Base-by-base conservation (phyloP, 2,329 filamentous ascomycete genomes). In the Talaromyces pinophilus region DNA sequence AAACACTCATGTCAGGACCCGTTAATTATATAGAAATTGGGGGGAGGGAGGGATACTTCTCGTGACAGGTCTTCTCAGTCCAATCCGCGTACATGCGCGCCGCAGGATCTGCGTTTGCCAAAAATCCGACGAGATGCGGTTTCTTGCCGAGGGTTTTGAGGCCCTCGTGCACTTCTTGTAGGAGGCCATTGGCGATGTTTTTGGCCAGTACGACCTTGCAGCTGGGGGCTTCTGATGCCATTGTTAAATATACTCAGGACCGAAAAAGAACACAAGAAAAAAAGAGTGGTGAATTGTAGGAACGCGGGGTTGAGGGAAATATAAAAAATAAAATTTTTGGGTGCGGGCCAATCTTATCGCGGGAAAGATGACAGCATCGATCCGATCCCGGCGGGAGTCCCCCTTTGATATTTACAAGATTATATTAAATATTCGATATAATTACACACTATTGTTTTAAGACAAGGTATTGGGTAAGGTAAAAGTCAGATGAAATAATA, bases 181-280 rank as follows among this genome's bases (percentile, higher is more conserved):
- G 85, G 62, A 97, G 85, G 64, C 85, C 85, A 82, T 93, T 95
- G 71, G 93, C 92, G 74, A 99, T 93, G 72, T 89, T 90, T 72
- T 91, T 90, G 67, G 94, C 92, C 72, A 96, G 87, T 74, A 98
- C 87, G 78, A 97, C 93, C 86, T 97, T 97, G 87, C 95, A 98
- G 75, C 38, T 44, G 8, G 57, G 57, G 1, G 57, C 8, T 60
- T 60, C 57, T 46, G 57, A 7, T 17, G 57, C 38, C 57, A 60
- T 60, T 60, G 35, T 19, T 33, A 6, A 19, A 30, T 46, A 60
- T 42, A 44, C n/a, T 33, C 4, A 25, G 4, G 25, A 25, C 3
- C 19, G 15, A 46, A 6, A 15, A 48, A 4, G 1, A 48, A 25
- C 25, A 25, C 59, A 55, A 22, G 8, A 63, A 15, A 15, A 4